These are phyloP conservation scores for Solanum pinnatisectum DNA, from an alignment of 257 asterid genomes.

Conservation along the genomic window DNA sequence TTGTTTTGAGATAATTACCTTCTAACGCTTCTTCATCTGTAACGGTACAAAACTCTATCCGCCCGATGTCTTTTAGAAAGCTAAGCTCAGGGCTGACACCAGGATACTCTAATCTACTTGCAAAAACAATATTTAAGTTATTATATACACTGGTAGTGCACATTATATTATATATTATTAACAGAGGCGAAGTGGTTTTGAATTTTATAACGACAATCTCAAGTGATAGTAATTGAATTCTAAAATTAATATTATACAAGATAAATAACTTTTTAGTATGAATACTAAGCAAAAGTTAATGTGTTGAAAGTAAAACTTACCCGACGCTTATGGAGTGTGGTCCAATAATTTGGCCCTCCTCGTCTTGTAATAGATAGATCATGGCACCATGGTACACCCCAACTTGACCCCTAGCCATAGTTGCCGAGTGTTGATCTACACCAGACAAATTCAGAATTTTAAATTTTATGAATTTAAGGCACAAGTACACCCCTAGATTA, in stretches of 20 bases:
- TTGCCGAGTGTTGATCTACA: constrained; percentile 37
- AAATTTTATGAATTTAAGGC: neutral
- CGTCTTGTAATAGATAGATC: constrained; percentile 61
- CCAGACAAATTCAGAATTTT: neutral
- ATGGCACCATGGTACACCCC: constrained; percentile 72
- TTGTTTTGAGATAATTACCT: neutral
- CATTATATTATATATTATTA: too few relatives aligned
- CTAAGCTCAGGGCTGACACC: constrained; percentile 71
- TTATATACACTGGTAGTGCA: too few relatives aligned
- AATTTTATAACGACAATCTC: too few relatives aligned
- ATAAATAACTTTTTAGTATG: too few relatives aligned
- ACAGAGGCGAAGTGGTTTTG: too few relatives aligned
- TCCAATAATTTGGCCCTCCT: constrained; percentile 8
- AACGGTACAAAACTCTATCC: constrained; percentile 41
- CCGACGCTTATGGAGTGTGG: neutral
- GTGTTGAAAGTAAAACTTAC: neutral
- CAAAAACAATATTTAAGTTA: neutral
- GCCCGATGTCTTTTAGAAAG: constrained; percentile 57
- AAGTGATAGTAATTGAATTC: too few relatives aligned
- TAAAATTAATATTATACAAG: too few relatives aligned
- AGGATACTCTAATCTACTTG: constrained; percentile 62
- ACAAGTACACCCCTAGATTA: too few relatives aligned
- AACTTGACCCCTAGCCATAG: constrained; percentile 45
- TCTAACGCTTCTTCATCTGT: constrained; percentile 51
- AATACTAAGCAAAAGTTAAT: too few relatives aligned